Base-by-base conservation (phyloP, 208 protist genomes). In the Leptomonas seymouri region DNA sequence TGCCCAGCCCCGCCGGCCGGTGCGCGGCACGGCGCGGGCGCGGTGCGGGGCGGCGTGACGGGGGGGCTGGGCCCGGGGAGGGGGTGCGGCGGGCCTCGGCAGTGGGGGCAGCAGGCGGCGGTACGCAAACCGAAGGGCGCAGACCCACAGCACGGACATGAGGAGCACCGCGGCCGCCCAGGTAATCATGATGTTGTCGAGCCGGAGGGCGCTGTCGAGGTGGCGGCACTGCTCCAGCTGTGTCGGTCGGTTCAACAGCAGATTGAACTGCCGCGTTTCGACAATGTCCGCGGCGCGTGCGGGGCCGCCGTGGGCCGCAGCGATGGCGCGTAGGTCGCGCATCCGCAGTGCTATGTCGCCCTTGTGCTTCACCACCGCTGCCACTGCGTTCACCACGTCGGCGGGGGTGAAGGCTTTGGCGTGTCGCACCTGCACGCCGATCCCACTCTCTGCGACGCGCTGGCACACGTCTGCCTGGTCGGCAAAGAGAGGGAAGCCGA, bases 401-500 rank as follows among this genome's bases (percentile, higher is more conserved):
- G 39, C 60, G 18, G 51, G 55, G 31, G 71, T 77, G 67, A 89
- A 78, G 27, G 28, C 27, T 39, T 75, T 66, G 48, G 76, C 78
- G 18, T 64, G 58, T 23, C 70, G 72, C 36, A 84, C 55, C 54
- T 58, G 71, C 42, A 55, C 60, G 31, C 81, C 81, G 28, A 87
- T 76, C 30, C 74, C 71, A 30, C 71, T 61, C 61, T 87, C 78
- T 9, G 50, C 45, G 42, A 85, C 67, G n/a, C 81, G 84, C 69
- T 85, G 78, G 72, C 84, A 90, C 42, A 85, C 84, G 55, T 87
- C 84, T 2, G 58, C 69, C 39, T 87, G 81, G 51, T 87, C 81
- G 20, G 81, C 84, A 30, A 84, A 85, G 50, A 87, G 74, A 34
- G 84, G 84, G 34, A 90, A 66, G 56, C 81, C 74, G 41, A 80